phyloP scores from a whole-genome alignment of 2,329 filamentous ascomycete genomes.

The Ceratocystis eucalypticola region DNA sequence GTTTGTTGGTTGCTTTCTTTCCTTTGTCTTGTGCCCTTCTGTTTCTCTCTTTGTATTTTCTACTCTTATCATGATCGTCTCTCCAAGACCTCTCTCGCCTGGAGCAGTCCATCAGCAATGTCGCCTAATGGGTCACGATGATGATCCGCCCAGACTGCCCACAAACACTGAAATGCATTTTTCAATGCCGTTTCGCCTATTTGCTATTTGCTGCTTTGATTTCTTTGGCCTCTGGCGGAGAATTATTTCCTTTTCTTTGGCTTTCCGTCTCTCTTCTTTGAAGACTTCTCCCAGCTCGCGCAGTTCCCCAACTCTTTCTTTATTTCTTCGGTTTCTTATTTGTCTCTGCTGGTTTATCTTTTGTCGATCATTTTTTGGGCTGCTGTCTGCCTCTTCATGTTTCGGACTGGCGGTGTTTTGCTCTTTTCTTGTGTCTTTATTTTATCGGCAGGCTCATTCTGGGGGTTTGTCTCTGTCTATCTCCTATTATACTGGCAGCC shows the following conservation, averaged over 20 bases:
- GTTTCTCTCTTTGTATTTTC: neutral
- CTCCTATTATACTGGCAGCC: too few relatives aligned
- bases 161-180: neutral
- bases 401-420: neutral
- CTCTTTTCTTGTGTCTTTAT: neutral
- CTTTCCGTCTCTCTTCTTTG: neutral
- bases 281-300: neutral
- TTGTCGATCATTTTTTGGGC: neutral
- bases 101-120: conserved; percentile 5
- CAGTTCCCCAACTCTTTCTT: neutral
- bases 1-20: neutral
- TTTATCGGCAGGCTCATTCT: neutral
- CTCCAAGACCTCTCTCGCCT: conserved; percentile 7
- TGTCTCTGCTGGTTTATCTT: neutral
- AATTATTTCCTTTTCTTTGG: neutral
- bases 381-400: neutral
- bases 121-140: neutral
- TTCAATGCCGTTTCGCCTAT: conserved; percentile 2
- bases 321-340: neutral
- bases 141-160: neutral
- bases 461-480: neutral
- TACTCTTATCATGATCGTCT: conserved; percentile 16
- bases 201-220: neutral
- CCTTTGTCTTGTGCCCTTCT: neutral
- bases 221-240: neutral